These are phyloP conservation scores for Tetrastigma voinierianum DNA, from an alignment of 164 flowering plant species.

Conservation along the genomic window DNA sequence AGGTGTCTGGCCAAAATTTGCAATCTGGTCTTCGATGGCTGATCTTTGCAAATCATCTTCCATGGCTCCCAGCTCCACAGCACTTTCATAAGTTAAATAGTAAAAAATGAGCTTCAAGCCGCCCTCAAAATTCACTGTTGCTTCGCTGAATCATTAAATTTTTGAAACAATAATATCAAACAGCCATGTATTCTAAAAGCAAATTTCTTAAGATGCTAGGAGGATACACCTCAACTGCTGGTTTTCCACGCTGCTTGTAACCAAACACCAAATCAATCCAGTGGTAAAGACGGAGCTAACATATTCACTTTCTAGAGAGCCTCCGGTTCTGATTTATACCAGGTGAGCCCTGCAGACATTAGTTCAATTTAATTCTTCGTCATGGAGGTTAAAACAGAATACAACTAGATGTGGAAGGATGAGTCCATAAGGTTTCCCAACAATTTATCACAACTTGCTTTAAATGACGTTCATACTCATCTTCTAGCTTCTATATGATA, in stretches of 20 bases:
- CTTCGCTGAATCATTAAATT: conserved; percentile 9
- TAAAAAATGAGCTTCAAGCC: conserved; percentile 91
- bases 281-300: conserved; percentile 97
- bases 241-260: conserved; percentile 95
- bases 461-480: no score
- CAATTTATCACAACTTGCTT: no score
- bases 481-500: no score
- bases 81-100: conserved; percentile 94
- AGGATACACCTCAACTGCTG: conserved; percentile 94
- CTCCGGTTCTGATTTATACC: conserved; percentile 79
- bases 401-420: no score
- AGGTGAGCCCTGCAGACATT: conserved; percentile 68
- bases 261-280: conserved; percentile 99
- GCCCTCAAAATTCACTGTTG: conserved; percentile 62
- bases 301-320: conserved; percentile 98
- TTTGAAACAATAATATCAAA: conserved; percentile 1
- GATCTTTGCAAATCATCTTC: conserved; percentile 94
- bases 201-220: background rate
- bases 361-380: background rate
- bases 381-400: background rate
- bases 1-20: conserved; percentile 99
- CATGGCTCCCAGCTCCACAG: conserved; percentile 91
- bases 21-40: conserved; percentile 98
- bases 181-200: conserved; percentile 1
- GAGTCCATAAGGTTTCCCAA: no score